Evolutionary conservation across 306 rosid species (phyloP), one percentile per base, ranked within the genome.

Genomic region (Trifolium fragiferum): DNA sequence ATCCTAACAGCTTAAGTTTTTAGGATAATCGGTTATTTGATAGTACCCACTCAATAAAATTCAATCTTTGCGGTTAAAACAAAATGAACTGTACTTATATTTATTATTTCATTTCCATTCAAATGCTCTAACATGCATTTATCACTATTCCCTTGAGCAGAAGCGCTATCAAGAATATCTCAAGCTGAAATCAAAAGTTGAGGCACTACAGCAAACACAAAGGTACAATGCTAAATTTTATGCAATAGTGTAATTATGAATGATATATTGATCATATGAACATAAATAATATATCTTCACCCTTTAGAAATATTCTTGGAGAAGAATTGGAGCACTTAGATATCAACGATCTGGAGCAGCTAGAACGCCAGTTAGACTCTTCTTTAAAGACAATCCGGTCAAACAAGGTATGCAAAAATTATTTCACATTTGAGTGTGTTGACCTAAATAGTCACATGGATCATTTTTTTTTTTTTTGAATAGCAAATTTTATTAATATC

Each of bases 101-200:
- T n/a, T n/a, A n/a, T n/a, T n/a, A n/a, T n/a, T n/a, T n/a, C n/a
- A n/a, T n/a, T n/a, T n/a, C n/a, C n/a, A n/a, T n/a, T n/a, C n/a
- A n/a, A n/a, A n/a, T n/a, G n/a, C n/a, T n/a, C 72, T 81, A 60
- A 71, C 72, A 44, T 68, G 35, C 75, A 60, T 68, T 20, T 15
- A 4, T 19, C 10, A 10, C 18, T 35, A 44, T 79, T 41, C 64
- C 41, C 10, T 49, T 70, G 38, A 72, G 77, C 75, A 92, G 96
- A 86, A 77, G 73, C 73, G 81, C 77, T 84, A 86, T 67, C 85
- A 92, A 66, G 97, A 92, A n/a, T 92, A 87, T 75, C 77, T 88
- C 77, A 86, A 81, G 80, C 88, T 88, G 40, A 89, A 88, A 84
- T 76, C 86, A 16, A 86, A 88, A 75, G 93, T 84, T 8, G 93